These are phyloP conservation scores for Capsicum pubescens DNA, from an alignment of 257 asterid genomes.

Conservation along the genomic window DNA sequence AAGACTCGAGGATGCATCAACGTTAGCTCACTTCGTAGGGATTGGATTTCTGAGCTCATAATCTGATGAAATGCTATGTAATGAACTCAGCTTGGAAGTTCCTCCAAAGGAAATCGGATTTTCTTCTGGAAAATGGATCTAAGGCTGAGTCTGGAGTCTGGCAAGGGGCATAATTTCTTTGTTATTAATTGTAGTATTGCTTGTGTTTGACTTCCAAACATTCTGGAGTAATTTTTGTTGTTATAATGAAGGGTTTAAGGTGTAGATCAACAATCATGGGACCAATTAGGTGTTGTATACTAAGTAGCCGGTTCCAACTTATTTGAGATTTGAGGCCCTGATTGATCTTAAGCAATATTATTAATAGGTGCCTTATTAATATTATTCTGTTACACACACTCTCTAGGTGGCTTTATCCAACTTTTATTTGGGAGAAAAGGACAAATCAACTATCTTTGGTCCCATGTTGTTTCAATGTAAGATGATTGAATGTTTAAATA, in stretches of 20 bases:
- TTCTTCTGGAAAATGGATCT: constrained; percentile 33
- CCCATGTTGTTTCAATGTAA: background rate
- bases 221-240: background rate
- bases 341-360: too few relatives aligned
- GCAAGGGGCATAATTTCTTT: too few relatives aligned
- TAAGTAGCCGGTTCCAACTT: background rate
- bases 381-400: too few relatives aligned
- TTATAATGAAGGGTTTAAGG: background rate
- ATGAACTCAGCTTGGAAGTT: constrained; percentile 66
- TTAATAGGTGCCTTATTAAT: too few relatives aligned
- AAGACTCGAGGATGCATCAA: constrained; percentile 87
- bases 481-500: background rate
- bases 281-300: background rate
- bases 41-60: constrained; percentile 63
- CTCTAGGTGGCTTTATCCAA: too few relatives aligned
- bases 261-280: background rate
- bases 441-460: too few relatives aligned
- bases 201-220: background rate
- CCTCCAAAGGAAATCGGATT: constrained; percentile 61
- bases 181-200: too few relatives aligned
- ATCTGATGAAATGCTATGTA: constrained; percentile 79
- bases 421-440: too few relatives aligned
- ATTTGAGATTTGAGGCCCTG: too few relatives aligned
- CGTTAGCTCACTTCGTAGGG: constrained; percentile 70
- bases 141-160: too few relatives aligned